These are phyloP conservation scores for Exutisphaerella laricina DNA, from an alignment of 2,329 filamentous ascomycete genomes.

Conservation along the genomic window DNA sequence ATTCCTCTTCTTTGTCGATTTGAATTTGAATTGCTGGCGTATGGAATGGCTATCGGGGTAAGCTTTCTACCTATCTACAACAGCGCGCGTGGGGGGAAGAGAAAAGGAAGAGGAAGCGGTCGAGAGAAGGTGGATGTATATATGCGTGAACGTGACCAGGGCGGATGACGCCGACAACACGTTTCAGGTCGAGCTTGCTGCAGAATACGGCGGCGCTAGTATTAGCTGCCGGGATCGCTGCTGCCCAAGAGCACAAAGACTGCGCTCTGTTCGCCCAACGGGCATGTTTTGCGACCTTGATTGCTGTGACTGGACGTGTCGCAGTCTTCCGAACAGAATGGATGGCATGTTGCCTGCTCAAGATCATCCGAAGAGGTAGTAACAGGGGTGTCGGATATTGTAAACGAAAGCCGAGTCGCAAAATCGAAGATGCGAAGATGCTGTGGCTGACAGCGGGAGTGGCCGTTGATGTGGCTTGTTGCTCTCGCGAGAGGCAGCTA, in stretches of 20 bases:
- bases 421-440: background rate
- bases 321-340: background rate
- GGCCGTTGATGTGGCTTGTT: background rate
- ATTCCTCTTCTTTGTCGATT: constrained; percentile 10
- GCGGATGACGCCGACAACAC: background rate
- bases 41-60: constrained; percentile 21
- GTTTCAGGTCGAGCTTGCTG: too few relatives aligned
- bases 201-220: too few relatives aligned
- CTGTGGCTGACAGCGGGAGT: too few relatives aligned
- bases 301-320: background rate
- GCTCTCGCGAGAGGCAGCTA: constrained; percentile 6
- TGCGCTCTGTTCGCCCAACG: too few relatives aligned
- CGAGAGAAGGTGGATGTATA: constrained; percentile 9
- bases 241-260: background rate
- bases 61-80: constrained; percentile 24
- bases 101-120: constrained; percentile 9
- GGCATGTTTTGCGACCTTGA: too few relatives aligned
- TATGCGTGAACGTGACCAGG: constrained; percentile 10
- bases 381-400: background rate
- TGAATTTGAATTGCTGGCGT: constrained; percentile 19
- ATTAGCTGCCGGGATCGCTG: background rate
- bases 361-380: background rate
- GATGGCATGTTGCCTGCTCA: background rate
- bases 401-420: background rate
- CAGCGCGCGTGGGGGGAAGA: constrained; percentile 7